These are phyloP conservation scores for Dovyalis caffra DNA, from an alignment of 345 rosid genomes.

Conservation along the genomic window DNA sequence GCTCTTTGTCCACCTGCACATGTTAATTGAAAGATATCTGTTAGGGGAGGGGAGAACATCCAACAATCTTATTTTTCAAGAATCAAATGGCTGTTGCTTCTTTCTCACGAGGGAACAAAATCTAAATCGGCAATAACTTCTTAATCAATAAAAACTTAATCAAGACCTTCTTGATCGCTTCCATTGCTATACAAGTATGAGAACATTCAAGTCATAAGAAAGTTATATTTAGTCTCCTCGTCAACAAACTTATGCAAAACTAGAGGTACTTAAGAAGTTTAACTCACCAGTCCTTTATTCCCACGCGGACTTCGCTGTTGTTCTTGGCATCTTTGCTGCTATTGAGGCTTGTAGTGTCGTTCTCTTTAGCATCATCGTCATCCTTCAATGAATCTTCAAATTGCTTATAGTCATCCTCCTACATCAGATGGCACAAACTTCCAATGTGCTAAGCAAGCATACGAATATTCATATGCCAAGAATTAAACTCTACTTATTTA, in stretches of 20 bases:
- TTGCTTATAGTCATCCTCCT: slow-evolving; percentile 62
- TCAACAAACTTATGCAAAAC: background rate
- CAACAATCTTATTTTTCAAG: background rate
- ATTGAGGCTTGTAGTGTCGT: background rate
- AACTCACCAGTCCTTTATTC: slow-evolving; percentile 79
- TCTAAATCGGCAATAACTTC: background rate
- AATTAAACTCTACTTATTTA: background rate
- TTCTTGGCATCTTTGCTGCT: slow-evolving; percentile 7
- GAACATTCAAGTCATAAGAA: background rate
- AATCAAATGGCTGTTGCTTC: background rate
- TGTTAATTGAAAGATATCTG: background rate
- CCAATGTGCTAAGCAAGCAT: background rate
- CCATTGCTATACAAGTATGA: no score
- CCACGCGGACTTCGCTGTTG: slow-evolving; percentile 52
- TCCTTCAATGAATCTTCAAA: slow-evolving; percentile 61
- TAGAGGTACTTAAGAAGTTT: slow-evolving; percentile 1
- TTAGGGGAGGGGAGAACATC: background rate
- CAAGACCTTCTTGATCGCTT: no score
- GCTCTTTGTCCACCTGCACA: slow-evolving; percentile 93
- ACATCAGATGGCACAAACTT: slow-evolving; percentile 2
- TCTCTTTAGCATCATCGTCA: slow-evolving; percentile 25
- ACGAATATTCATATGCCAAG: background rate
- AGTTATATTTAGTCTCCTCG: background rate
- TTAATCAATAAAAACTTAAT: no score
- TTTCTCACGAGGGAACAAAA: background rate